Percentiles rank a stretch among this genome's conserved stretches.
Evolutionary conservation across 352 stramenopile species (phyloP).

Genomic region (Globisporangium paroecandrum): DNA sequence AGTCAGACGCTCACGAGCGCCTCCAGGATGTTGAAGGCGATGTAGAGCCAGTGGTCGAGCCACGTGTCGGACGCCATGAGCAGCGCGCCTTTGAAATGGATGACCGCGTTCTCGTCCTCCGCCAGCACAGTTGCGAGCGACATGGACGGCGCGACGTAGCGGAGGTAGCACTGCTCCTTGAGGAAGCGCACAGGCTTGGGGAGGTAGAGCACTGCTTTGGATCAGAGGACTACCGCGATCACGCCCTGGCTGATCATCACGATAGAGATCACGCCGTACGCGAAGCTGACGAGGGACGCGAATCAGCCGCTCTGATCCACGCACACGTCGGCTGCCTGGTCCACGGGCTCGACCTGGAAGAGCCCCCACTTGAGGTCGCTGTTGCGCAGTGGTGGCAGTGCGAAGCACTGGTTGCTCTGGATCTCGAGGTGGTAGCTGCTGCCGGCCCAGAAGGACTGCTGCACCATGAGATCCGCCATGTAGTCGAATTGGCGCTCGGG

Average conservation of each 20-base stretch:
- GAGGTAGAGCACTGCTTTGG: constrained; percentile 10
- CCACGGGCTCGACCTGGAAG: constrained; percentile 18
- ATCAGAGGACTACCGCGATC: neutral
- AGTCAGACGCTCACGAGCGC: constrained; percentile 27
- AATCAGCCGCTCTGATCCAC: constrained; percentile 21
- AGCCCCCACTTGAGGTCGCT: constrained; percentile 16
- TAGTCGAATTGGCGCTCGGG: constrained; percentile 24
- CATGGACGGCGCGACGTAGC: constrained; percentile 16
- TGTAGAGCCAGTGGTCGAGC: constrained; percentile 49
- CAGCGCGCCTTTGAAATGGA: constrained; percentile 23
- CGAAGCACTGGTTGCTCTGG: constrained; percentile 34
- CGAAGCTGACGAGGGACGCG: constrained; percentile 12
- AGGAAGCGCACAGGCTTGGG: neutral
- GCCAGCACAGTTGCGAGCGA: constrained; percentile 10
- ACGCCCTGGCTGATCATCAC: constrained; percentile 19
- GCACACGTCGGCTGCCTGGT: constrained; percentile 16
- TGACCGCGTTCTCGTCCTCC: constrained; percentile 9
- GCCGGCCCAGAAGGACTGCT: constrained; percentile 34
- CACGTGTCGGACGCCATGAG: constrained; percentile 37
- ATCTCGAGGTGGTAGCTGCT: constrained; percentile 31
- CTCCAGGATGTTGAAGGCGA: constrained; percentile 33
- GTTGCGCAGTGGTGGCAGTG: constrained; percentile 15
- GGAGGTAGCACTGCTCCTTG: constrained; percentile 4
- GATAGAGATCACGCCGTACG: constrained; percentile 31
- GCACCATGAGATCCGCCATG: constrained; percentile 29